phyloP scores from a whole-genome alignment of 2,329 filamentous ascomycete genomes.

The Chaetothyriales sp. region DNA sequence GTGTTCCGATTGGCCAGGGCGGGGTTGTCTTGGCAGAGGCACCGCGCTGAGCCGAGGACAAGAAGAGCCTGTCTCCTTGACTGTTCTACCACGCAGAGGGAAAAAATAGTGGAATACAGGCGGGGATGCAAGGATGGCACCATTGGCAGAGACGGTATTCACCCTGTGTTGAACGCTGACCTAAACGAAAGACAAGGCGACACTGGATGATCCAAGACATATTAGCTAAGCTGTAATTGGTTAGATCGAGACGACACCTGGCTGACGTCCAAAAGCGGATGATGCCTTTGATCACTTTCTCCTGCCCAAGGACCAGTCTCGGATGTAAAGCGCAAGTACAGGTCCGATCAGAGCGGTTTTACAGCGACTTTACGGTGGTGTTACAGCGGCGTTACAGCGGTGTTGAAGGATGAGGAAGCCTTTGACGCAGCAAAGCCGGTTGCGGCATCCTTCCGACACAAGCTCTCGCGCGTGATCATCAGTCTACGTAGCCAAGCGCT shows the following conservation, averaged over 20 bases:
- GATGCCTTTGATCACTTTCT: not conserved
- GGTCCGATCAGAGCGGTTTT: not conserved
- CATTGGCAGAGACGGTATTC: too few species aligned
- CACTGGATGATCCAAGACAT: too few species aligned
- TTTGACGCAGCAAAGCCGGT: slow-evolving; percentile 5
- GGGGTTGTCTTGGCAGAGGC: not conserved
- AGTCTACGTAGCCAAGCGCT: slow-evolving; percentile 6
- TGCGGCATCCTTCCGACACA: slow-evolving; percentile 1
- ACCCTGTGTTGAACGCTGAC: too few species aligned
- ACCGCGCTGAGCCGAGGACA: not conserved
- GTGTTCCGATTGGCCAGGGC: not conserved
- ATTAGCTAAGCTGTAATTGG: not conserved
- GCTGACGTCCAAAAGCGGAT: not conserved
- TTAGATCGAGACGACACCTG: not conserved
- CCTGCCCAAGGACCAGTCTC: not conserved
- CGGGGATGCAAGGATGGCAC: too few species aligned
- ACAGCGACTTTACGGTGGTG: not conserved
- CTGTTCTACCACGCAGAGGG: not conserved
- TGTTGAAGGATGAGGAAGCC: slow-evolving; percentile 1
- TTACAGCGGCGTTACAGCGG: not conserved
- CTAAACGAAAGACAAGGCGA: too few species aligned
- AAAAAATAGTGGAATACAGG: not conserved
- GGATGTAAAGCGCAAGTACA: not conserved
- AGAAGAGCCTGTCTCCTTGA: not conserved
- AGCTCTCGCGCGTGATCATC: not conserved